phyloP scores from a whole-genome alignment of 2,329 filamentous ascomycete species.

The Ceratocystis cubensis region DNA sequence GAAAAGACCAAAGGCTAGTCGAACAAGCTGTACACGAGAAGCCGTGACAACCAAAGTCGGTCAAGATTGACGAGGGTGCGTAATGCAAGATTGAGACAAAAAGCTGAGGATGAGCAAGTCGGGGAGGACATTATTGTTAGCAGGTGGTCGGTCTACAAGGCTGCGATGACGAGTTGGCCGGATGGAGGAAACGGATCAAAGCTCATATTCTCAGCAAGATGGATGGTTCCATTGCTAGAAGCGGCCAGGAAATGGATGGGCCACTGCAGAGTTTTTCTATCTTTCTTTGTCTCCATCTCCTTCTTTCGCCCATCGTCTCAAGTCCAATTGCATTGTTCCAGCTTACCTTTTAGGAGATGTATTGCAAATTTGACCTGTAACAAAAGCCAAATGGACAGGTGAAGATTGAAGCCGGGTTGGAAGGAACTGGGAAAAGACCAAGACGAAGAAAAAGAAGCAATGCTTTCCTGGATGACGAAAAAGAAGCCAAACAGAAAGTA shows the following conservation, averaged over 20 bases:
- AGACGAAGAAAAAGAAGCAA: conserved; percentile 8
- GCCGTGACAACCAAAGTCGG: conserved; percentile 3
- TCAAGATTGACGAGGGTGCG: neutral
- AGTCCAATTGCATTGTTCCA: neutral
- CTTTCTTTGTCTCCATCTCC: neutral
- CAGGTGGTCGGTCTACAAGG: neutral
- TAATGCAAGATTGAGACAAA: neutral
- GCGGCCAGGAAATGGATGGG: neutral
- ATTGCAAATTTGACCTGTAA: neutral
- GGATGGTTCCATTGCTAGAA: neutral
- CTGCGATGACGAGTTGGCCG: neutral
- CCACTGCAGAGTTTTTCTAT: neutral
- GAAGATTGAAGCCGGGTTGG: neutral
- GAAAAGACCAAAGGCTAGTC: conserved; percentile 49
- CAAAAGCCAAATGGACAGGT: neutral
- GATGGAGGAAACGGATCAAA: neutral
- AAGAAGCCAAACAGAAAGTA: conserved; percentile 8
- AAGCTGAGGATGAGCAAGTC: conserved; percentile 8
- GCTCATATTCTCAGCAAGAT: neutral
- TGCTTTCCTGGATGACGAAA: neutral
- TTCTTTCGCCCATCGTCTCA: neutral
- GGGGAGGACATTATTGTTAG: neutral
- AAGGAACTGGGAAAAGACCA: neutral
- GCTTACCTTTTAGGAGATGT: neutral
- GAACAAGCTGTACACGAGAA: conserved; percentile 13